A percentile compares a stretch with the other conserved stretches of the same genome.
Conservation (phyloP, 2,329 filamentous ascomycete genomes). For the Fusarium torulosum region DNA sequence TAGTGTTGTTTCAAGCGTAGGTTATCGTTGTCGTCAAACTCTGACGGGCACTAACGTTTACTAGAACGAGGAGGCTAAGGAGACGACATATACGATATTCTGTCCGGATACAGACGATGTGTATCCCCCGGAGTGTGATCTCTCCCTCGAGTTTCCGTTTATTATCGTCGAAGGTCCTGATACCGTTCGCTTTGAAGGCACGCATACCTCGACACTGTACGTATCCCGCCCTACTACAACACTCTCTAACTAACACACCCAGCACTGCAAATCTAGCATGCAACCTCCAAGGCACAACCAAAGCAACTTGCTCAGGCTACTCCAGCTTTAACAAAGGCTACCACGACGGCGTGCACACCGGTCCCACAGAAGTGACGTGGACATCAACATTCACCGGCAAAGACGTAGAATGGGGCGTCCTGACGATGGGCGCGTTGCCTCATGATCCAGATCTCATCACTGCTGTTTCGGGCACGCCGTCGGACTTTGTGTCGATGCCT, state of each 20-base stretch:
- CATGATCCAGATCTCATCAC: slow-evolving; percentile 48
- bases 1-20: slow-evolving; percentile 60
- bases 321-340: slow-evolving; percentile 59
- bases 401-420: slow-evolving; percentile 59
- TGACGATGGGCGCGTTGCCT: slow-evolving; percentile 58
- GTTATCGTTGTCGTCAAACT: slow-evolving; percentile 14
- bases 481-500: slow-evolving; percentile 33
- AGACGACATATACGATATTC: slow-evolving; percentile 64
- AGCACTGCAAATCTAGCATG: slow-evolving; percentile 62
- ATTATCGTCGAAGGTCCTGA: slow-evolving; percentile 60
- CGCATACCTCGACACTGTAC: slow-evolving; percentile 59
- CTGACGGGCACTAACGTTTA: slow-evolving; percentile 1
- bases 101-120: slow-evolving; percentile 58
- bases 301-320: slow-evolving; percentile 63
- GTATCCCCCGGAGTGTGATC: slow-evolving; percentile 57
- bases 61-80: slow-evolving; percentile 47
- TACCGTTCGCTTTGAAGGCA: slow-evolving; percentile 60
- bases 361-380: slow-evolving; percentile 60
- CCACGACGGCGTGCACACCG: slow-evolving; percentile 55
- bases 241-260: slow-evolving; percentile 14
- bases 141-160: slow-evolving; percentile 62
- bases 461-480: slow-evolving; percentile 38
- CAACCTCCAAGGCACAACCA: slow-evolving; percentile 57
- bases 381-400: slow-evolving; percentile 59
- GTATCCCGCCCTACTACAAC: slow-evolving; percentile 24